Percentiles rank a stretch among this genome's conserved stretches.
These are phyloP conservation scores for Guadua angustifolia DNA, from an alignment of 176 grass and related monocot genomes.

Conservation along the genomic window DNA sequence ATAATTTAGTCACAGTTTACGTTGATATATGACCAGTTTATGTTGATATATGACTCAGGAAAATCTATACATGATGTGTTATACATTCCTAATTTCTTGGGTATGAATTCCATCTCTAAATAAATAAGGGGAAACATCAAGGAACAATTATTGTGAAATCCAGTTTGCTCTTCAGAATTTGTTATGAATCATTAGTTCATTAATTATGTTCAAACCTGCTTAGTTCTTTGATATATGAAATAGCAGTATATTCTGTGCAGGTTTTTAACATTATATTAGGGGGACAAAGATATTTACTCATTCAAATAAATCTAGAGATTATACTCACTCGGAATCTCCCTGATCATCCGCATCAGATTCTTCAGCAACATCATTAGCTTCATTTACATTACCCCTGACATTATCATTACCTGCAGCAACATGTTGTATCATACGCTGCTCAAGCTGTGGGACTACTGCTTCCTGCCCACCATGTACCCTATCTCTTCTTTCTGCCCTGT, in stretches of 20 bases:
- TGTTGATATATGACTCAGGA: constrained; percentile 8
- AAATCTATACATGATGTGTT: not conserved
- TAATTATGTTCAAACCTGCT: not conserved
- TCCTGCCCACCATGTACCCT: constrained; percentile 59
- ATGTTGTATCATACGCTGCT: constrained; percentile 66
- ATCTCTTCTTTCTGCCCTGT: constrained; percentile 69
- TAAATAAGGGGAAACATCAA: not conserved
- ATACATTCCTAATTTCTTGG: not conserved
- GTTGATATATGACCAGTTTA: not conserved
- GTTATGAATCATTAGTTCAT: not conserved
- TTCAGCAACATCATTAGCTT: constrained; percentile 64
- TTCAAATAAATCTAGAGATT: constrained; percentile 27
- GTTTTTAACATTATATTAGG: not conserved
- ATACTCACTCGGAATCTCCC: constrained; percentile 85
- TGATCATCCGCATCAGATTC: constrained; percentile 86
- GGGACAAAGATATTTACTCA: not conserved
- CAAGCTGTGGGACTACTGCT: constrained; percentile 54
- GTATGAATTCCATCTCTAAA: constrained; percentile 24
- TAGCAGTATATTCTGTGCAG: not conserved
- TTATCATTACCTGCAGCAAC: constrained; percentile 53
- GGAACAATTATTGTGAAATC: not conserved
- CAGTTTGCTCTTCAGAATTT: not conserved
- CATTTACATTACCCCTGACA: constrained; percentile 59
- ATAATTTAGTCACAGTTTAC: constrained; percentile 1
- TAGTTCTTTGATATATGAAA: not conserved